Base-by-base conservation (phyloP, 1,139 yeast species). In the Candida smagusa region DNA sequence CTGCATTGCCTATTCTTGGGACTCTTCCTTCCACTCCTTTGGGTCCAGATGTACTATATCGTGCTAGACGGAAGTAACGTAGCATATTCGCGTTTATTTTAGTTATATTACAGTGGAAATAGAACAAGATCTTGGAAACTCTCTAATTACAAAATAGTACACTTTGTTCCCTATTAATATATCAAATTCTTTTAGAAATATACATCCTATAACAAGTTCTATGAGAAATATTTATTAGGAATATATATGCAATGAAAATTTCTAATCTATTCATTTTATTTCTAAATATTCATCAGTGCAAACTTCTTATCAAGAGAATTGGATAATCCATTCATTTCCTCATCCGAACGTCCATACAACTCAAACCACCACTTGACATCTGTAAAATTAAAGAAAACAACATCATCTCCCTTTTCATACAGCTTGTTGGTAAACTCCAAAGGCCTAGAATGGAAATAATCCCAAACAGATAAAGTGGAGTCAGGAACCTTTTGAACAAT, bases 281-380 rank as follows among this genome's bases (percentile, higher is more conserved):
- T 26, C 6, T 39, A 39, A 22, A 52, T 32, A 34, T 56, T 59
- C 66, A 71, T 64, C 44, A 60, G 60, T 6, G 73, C 74, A 52
- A 70, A 68, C 45, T 68, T 70, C 22, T 63, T 48, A 39, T 70
- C 76, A 30, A 71, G 51, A 0, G 73, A 65, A 44, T 70, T 70
- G 2, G 74, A 65, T 23, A 71, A 53, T 11, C 80, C 79, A 53
- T 86, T 87, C 94, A 89, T 81, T 50, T 89, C 97, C 44, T 80
- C 80, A 51, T 85, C 85, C 3, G 79, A 67, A 35, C 94, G 64
- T 0, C 96, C 96, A 53, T 67, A 88, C 29, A 86, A 62, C 50
- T 87, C 95, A 51, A 75, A 77, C 97, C 97, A 90, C 90, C 95
- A 90, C 47, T 74, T 76, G 16, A 88, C 74, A 36, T 81, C 81